Conservation (phyloP, 2,329 filamentous ascomycete species). For the Ramularia endophylla region DNA sequence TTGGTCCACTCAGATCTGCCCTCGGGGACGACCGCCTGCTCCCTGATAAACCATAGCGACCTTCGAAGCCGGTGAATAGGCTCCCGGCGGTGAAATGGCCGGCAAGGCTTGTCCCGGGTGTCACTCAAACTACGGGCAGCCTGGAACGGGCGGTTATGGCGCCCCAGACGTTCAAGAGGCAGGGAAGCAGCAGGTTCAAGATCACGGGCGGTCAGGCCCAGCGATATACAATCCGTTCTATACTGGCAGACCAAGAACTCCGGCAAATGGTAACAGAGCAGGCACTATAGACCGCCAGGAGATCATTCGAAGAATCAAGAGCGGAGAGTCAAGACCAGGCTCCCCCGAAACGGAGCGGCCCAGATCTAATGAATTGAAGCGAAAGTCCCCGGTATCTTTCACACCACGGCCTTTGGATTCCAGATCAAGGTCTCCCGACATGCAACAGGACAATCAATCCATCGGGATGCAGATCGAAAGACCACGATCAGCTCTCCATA, state of each 20-base stretch:
- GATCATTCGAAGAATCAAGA: constrained; percentile 79
- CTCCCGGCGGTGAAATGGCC: constrained; percentile 22
- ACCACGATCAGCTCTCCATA: constrained; percentile 67
- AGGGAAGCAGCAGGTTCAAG: constrained; percentile 5
- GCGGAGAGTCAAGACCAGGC: constrained; percentile 24
- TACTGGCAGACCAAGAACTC: constrained; percentile 29
- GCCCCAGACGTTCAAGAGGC: constrained; percentile 8
- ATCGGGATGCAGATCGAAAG: constrained; percentile 61
- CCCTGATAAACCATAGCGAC: neutral
- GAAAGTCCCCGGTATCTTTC: constrained; percentile 43
- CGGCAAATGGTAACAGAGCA: constrained; percentile 23
- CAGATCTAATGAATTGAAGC: constrained; percentile 28
- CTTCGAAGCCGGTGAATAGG: constrained; percentile 19
- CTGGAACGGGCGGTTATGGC: constrained; percentile 3
- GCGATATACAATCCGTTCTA: constrained; percentile 33
- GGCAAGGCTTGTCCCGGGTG: constrained; percentile 18
- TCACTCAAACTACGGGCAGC: constrained; percentile 14
- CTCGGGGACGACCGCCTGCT: no score
- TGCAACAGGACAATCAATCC: constrained; percentile 20
- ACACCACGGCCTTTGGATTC: constrained; percentile 4
- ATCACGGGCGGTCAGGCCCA: constrained; percentile 17
- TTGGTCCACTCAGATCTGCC: no score
- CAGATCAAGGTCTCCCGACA: constrained; percentile 19
- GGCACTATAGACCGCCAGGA: constrained; percentile 58
- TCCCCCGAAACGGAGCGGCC: constrained; percentile 23